Base-by-base conservation (phyloP, 805 yeast species). In the Clavispora fructus region DNA sequence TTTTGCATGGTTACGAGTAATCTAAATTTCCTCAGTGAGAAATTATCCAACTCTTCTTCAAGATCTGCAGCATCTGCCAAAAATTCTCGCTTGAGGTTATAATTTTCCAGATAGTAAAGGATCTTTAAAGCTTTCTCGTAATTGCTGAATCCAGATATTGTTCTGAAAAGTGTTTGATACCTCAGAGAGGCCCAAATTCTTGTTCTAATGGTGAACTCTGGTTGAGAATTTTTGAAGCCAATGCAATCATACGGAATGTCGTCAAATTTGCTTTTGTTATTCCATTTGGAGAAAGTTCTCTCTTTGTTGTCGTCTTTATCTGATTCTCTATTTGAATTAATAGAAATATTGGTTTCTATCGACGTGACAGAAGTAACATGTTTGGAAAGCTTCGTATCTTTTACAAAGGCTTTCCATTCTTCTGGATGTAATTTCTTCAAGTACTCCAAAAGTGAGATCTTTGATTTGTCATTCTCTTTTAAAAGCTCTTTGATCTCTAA, bases 1-100 rank as follows among this genome's bases (percentile, higher is more conserved):
- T 95, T 77, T 69, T 92, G 98, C 96, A 92, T 88, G 1, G 97
- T 85, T 17, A 92, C 80, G 23, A 92, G 60, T 59, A 92, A 69
- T 58, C 80, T 78, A 70, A 90, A 90, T 68, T 92, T 92, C 53
- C 95, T 74, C 46, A 76, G 74, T 0, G 92, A 87, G 80, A 90
- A 60, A 0, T 35, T 37, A 10, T 57, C 47, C 6, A 65, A 40
- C 37, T 64, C 64, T n/a, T 38, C 41, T n/a, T 61, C 63, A 14
- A 49, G 28, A 31, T 45, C 43, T n/a, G 37, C 46, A 28, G 27
- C 28, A 23, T 29, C 23, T 4, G 27, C 25, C 7, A 37, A 39
- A 47, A 56, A 56, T 30, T 71, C 77, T 37, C 75, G 33, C 23
- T 39, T 63, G 60, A 76, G 62, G 14, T 75, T 77, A 11, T 82